Evolutionary conservation across 1,284 basidiomycete species (phyloP).

Genomic region (Apiotrichum domesticum): DNA sequence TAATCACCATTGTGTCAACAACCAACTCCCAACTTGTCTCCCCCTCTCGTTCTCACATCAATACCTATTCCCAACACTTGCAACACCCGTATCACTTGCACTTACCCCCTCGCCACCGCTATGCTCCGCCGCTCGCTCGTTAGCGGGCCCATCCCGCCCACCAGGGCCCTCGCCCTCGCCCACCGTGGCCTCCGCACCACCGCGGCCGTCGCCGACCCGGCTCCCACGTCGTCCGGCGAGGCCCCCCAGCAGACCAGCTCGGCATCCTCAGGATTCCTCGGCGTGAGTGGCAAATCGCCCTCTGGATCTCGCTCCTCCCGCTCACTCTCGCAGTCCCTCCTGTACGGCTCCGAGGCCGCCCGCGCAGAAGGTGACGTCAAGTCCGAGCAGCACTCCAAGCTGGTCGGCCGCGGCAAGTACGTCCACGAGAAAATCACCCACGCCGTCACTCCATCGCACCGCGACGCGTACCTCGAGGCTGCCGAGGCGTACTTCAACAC

Average conservation of each 20-base stretch:
- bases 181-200: slow-evolving; percentile 7
- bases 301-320: neutral
- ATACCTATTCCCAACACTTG: neutral
- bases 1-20: no score
- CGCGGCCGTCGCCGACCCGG: neutral
- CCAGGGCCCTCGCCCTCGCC: neutral
- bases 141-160: neutral
- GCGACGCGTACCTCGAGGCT: slow-evolving; percentile 74
- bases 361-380: slow-evolving; percentile 72
- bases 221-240: no score
- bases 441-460: slow-evolving; percentile 68
- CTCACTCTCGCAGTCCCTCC: slow-evolving; percentile 48
- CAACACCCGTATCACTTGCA: neutral
- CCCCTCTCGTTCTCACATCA: no score
- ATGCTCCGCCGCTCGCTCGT: slow-evolving; percentile 3
- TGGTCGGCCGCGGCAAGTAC: slow-evolving; percentile 74
- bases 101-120: neutral
- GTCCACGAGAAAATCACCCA: slow-evolving; percentile 83
- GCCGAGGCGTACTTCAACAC: slow-evolving; percentile 76
- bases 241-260: no score
- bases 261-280: neutral
- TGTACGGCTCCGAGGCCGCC: slow-evolving; percentile 76
- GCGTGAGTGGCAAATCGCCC: slow-evolving; percentile 1
- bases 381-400: slow-evolving; percentile 63
- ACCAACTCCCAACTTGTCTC: no score